A percentile compares a stretch with the other conserved stretches of the same genome.
Conservation (phyloP, 345 rosid genomes). For the Clarkia xantiana region DNA sequence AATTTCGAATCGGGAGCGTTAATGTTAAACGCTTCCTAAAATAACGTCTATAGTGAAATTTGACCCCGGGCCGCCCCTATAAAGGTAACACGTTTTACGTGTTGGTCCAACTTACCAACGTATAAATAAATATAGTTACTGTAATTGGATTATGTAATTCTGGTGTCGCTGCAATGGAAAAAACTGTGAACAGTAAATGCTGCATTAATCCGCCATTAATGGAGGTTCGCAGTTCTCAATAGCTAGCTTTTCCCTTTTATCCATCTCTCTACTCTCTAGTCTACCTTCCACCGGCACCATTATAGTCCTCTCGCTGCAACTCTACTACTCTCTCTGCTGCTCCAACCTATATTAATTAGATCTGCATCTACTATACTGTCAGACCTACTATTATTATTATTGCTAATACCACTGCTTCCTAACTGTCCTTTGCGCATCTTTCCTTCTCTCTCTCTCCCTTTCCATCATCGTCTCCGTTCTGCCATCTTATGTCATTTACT, state of each 20-base stretch:
- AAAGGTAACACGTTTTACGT: too few relatives aligned
- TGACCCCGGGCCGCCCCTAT: too few relatives aligned
- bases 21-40: too few relatives aligned
- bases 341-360: constrained; percentile 6
- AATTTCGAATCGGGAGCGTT: too few relatives aligned
- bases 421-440: constrained; percentile 1
- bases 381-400: not conserved
- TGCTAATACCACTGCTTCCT: not conserved
- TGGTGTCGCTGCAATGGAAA: not conserved
- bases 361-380: constrained; percentile 4
- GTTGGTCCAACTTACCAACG: too few relatives aligned
- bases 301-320: constrained; percentile 7
- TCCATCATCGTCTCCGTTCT: not conserved
- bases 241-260: not conserved
- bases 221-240: not conserved
- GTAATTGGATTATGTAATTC: too few relatives aligned
- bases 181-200: not conserved
- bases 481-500: constrained; percentile 27
- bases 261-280: not conserved
- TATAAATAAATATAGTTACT: too few relatives aligned
- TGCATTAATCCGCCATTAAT: constrained; percentile 5
- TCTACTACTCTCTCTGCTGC: constrained; percentile 2
- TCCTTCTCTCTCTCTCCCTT: constrained; percentile 4
- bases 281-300: not conserved
- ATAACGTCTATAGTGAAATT: too few relatives aligned